Conservation (phyloP, 805 yeast species). For the Candida tibetensis region DNA sequence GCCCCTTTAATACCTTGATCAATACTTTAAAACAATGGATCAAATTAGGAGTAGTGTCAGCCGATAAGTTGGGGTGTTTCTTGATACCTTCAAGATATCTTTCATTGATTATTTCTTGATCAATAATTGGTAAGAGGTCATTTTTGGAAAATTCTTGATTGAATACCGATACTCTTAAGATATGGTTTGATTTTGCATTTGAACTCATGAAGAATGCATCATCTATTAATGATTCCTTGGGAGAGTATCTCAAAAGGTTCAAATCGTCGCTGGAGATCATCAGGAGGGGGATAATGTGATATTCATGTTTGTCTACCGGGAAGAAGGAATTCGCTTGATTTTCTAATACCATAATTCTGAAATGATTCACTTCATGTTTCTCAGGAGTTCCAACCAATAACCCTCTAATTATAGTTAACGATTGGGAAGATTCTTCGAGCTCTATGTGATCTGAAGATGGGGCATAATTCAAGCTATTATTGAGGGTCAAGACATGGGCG, state of each 20-base stretch:
- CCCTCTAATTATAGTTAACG: constrained; percentile 29
- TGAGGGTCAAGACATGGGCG: constrained; percentile 30
- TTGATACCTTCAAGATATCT: constrained; percentile 43
- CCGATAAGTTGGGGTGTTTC: constrained; percentile 24
- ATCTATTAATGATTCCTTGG: constrained; percentile 20
- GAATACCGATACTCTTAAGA: constrained; percentile 52
- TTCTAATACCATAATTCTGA: constrained; percentile 28
- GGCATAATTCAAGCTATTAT: constrained; percentile 31
- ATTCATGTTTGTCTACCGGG: constrained; percentile 31
- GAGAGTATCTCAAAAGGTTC: constrained; percentile 13
- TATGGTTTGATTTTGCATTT: constrained; percentile 23
- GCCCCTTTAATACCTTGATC: constrained; percentile 64
- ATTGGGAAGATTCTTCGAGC: constrained; percentile 16
- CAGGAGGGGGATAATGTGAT: constrained; percentile 27
- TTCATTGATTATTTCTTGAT: constrained; percentile 46
- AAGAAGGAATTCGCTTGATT: constrained; percentile 17
- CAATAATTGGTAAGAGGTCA: constrained; percentile 46
- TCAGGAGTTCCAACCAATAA: constrained; percentile 21
- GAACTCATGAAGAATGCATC: constrained; percentile 33
- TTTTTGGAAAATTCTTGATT: constrained; percentile 47
- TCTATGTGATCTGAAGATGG: constrained; percentile 28
- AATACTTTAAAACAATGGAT: constrained; percentile 59
- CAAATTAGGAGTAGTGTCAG: constrained; percentile 47
- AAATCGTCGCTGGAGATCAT: constrained; percentile 30
- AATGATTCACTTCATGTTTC: constrained; percentile 22